Evolutionary conservation across 2,329 filamentous ascomycete species (phyloP), one percentile per base, ranked within the genome.

Genomic region (Gaeumannomyces sp.): DNA sequence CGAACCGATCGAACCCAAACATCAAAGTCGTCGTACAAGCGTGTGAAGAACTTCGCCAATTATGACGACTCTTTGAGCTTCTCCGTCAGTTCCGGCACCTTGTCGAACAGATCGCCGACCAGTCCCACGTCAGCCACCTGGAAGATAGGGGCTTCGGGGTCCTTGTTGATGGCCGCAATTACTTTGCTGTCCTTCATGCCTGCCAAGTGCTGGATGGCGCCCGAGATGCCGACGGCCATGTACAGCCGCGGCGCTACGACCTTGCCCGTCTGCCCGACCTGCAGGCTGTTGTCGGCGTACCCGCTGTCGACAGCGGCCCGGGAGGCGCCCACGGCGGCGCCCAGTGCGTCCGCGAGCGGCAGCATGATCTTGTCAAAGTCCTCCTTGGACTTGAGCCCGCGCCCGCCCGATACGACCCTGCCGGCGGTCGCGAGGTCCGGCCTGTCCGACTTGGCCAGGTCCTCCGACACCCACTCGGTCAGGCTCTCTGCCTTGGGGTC

Each of bases 161-260:
- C 95, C 82, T 99, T 99, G 84, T 99, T 99, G 75, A 99, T 98
- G 19, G 92, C 92, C 28, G 94, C 95, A 80, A 99, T 99, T 66
- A 99, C 95, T 82, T 99, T 99, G 82, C 93, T 97, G 75, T 99
- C 95, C 85, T 99, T 99, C 95, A 99, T 99, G 75, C 95, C 95
- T 38, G 95, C 95, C 78, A 99, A 79, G 82, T 99, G 95, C 80
- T 99, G 95, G 71, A 99, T 99, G 28, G 95, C 95, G 64, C 95
- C 95, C 11, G 92, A 97, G 71, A 99, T 98, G 73, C 95, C 95
- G 16, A 94, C 93, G 64, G 93, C 96, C 70, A 99, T 84, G 76
- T 99, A 99, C 67, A 99, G 81, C 77, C 99, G 89, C 66, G 95
- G 95, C 60, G 95, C 95, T 64, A 99, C 94, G 68, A 98, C 96